Percentiles rank a stretch among this genome's conserved stretches.
Conservation (phyloP, 345 rosid species). For the Garcia nutans region DNA sequence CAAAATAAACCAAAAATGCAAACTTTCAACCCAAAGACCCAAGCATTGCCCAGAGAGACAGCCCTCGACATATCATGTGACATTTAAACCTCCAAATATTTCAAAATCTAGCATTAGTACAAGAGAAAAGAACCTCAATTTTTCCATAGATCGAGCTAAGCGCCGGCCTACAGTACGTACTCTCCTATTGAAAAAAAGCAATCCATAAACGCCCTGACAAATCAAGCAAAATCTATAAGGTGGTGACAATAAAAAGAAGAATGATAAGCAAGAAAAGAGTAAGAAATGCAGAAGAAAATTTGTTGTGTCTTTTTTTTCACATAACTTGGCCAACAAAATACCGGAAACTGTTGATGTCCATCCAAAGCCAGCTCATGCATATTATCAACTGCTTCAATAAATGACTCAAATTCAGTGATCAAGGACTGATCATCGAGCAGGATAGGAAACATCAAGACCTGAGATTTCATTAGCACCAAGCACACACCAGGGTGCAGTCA, state of each 20-base stretch:
- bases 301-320: too few relatives aligned
- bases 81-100: not conserved
- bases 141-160: constrained; percentile 85
- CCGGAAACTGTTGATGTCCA: constrained; percentile 90
- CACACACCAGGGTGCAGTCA: not conserved
- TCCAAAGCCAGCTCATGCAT: constrained; percentile 92
- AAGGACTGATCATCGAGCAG: constrained; percentile 76
- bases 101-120: not conserved
- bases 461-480: constrained; percentile 22
- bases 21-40: not conserved
- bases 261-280: not conserved
- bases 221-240: constrained; percentile 23
- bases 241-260: constrained; percentile 7
- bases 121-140: constrained; percentile 62
- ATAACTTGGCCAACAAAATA: constrained; percentile 31
- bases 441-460: constrained; percentile 96
- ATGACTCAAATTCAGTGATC: constrained; percentile 72
- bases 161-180: constrained; percentile 82
- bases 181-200: constrained; percentile 87
- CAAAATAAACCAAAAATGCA: constrained; percentile 1
- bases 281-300: not conserved
- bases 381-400: constrained; percentile 83
- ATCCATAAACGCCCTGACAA: constrained; percentile 80
- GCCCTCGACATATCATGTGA: not conserved
- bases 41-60: not conserved